phyloP scores from a whole-genome alignment of 768 basidiomycete species.

The Psilocybe azurescens region DNA sequence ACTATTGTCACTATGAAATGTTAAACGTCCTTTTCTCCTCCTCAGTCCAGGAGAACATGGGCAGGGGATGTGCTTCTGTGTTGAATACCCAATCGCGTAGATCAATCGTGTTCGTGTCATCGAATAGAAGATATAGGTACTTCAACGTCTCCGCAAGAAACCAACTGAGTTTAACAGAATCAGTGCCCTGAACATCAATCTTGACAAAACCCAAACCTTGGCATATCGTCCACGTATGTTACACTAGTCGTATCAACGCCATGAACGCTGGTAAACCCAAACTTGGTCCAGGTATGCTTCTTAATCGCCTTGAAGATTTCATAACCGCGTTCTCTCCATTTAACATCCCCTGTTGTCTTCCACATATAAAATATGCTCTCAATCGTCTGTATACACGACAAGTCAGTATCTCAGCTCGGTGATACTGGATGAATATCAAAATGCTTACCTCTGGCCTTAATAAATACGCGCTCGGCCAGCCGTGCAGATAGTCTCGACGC shows the following conservation, averaged over 20 bases:
- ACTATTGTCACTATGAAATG: slow-evolving; percentile 7
- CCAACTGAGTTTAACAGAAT: slow-evolving; percentile 33
- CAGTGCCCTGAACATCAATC: background rate
- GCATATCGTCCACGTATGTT: slow-evolving; percentile 62
- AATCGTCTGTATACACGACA: slow-evolving; percentile 52
- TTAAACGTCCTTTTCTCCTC: slow-evolving; percentile 52
- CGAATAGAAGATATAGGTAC: slow-evolving; percentile 71
- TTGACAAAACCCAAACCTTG: slow-evolving; percentile 51
- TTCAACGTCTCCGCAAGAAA: slow-evolving; percentile 59
- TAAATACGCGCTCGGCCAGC: slow-evolving; percentile 46
- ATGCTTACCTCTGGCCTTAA: slow-evolving; percentile 69
- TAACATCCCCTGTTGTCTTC: slow-evolving; percentile 65
- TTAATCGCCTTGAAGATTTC: slow-evolving; percentile 69
- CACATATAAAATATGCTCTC: slow-evolving; percentile 76
- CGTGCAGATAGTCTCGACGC: slow-evolving; percentile 56
- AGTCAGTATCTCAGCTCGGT: background rate
- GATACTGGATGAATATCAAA: background rate
- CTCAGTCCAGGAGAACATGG: slow-evolving; percentile 62
- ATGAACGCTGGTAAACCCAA: slow-evolving; percentile 62
- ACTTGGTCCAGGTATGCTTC: slow-evolving; percentile 53
- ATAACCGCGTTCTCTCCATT: slow-evolving; percentile 79
- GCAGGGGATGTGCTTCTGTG: slow-evolving; percentile 76
- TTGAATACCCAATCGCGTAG: slow-evolving; percentile 66
- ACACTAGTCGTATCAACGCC: slow-evolving; percentile 45
- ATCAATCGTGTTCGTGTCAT: slow-evolving; percentile 55